Base-by-base conservation (phyloP, 305 asterid genomes). In the Stenogyne calaminthoides region DNA sequence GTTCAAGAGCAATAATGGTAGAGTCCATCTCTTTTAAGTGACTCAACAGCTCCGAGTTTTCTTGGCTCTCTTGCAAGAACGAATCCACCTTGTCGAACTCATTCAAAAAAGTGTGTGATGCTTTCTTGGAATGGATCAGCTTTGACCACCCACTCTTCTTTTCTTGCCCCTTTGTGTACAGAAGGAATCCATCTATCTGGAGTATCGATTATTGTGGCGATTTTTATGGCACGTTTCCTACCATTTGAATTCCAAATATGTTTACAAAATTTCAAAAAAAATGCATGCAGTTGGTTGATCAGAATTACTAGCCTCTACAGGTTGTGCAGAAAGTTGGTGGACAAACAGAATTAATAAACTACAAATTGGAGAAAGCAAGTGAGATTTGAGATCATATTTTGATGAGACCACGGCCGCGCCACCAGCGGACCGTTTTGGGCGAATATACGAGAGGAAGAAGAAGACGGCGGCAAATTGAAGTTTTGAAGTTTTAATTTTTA, bases 11-110 rank as follows among this genome's bases (percentile, higher is more conserved):
- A 47, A 59, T 62, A 59, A 76, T 73, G 73, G 78, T 76, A 0
- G 74, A 57, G 12, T 81, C 84, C 73, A 84, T 73, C 73, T 67
- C 76, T 49, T 72, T 77, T 7, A 83, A 34, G 37, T 74, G 77
- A 3, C 63, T 80, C 56, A 71, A 36, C 22, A 71, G n/a, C 52
- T 71, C 67, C 46, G 37, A 69, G 34, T 49, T 37, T 51, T 71
- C 74, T 68, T 67, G 73, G 25, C 22, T 67, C 54, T 4, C 20
- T 40, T 59, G 78, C 72, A 81, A 12, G 16, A 47, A 25, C 29
- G 37, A 18, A 12, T 78, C 82, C 7, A 71, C 49, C 61, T 68
- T 62, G 16, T 70, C 44, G 61, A 81, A 75, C 9, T 78, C 83
- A 9, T 82, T 78, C 15, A 8, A 10, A 1, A n/a, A 42, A 10